Conservation (phyloP, 2,329 filamentous ascomycete species). For the Fusarium sulawesiense region DNA sequence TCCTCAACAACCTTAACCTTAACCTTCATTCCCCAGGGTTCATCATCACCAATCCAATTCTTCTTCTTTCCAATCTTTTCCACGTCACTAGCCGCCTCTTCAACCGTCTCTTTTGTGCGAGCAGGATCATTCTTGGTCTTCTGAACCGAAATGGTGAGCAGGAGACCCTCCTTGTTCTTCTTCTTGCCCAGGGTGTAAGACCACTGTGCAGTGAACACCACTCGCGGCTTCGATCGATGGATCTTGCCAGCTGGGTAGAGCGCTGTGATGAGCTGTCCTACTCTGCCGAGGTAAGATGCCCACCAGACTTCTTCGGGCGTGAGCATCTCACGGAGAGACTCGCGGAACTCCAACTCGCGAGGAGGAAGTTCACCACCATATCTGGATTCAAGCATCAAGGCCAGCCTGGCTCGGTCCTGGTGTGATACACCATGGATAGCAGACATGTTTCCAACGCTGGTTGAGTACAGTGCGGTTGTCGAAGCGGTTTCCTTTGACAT, state of each 20-base stretch:
- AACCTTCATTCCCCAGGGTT: conserved; percentile 55
- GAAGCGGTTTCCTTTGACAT: conserved; percentile 66
- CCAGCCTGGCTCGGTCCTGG: conserved; percentile 68
- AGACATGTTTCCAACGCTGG: conserved; percentile 71
- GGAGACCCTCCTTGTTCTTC: conserved; percentile 54
- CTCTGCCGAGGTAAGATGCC: conserved; percentile 71
- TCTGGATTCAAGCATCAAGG: conserved; percentile 71
- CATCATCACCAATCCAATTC: conserved; percentile 57
- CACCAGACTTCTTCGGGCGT: conserved; percentile 70
- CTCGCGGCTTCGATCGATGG: conserved; percentile 51
- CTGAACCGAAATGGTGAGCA: conserved; percentile 57
- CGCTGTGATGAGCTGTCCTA: conserved; percentile 67
- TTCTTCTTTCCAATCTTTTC: conserved; percentile 71
- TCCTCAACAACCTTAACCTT: conserved; percentile 51
- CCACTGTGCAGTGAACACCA: conserved; percentile 57
- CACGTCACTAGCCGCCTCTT: conserved; percentile 55
- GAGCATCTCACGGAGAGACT: conserved; percentile 63
- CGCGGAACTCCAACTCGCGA: conserved; percentile 65
- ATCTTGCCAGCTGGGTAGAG: conserved; percentile 71
- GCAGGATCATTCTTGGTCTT: conserved; percentile 52
- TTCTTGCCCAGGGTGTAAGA: conserved; percentile 54
- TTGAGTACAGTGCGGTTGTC: conserved; percentile 69
- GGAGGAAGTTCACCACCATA: conserved; percentile 72
- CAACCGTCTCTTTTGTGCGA: conserved; percentile 55
- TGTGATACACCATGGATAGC: conserved; percentile 72